Evolutionary conservation across 495 filamentous ascomycete species (phyloP).

Genomic region (Neurospora terricola): DNA sequence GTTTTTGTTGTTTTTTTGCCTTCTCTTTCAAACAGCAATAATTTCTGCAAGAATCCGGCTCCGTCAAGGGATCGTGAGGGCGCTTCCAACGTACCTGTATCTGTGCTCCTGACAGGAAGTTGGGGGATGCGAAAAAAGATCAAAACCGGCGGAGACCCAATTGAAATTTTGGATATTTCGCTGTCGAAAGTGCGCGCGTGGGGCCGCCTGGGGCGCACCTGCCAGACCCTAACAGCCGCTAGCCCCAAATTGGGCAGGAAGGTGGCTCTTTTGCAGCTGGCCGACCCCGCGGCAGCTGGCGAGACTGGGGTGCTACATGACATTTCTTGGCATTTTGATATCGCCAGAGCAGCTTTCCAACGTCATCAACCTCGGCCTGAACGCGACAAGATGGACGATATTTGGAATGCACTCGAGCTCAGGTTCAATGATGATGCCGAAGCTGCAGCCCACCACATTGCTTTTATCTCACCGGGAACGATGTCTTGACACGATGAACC

Average conservation of each 20-base stretch:
- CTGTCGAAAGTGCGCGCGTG: constrained; percentile 20
- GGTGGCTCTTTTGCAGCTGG: constrained; percentile 8
- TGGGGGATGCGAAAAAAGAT: constrained; percentile 20
- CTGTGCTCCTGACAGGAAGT: constrained; percentile 17
- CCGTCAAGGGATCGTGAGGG: not conserved
- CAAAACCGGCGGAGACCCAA: constrained; percentile 20
- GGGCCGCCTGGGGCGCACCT: constrained; percentile 11
- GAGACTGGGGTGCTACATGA: not conserved
- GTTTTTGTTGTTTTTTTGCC: not conserved
- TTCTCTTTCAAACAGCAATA: not conserved
- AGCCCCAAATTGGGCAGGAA: constrained; percentile 5
- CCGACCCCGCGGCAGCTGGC: not conserved
- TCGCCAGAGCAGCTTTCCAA: not conserved
- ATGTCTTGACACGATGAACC: not conserved
- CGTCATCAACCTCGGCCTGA: not conserved
- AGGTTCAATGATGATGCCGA: not conserved
- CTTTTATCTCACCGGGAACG: not conserved
- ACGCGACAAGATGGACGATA: not conserved
- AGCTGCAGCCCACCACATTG: not conserved
- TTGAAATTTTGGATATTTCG: constrained; percentile 27
- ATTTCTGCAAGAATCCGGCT: not conserved
- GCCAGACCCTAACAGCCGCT: constrained; percentile 22
- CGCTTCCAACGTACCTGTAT: constrained; percentile 3
- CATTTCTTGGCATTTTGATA: not conserved
- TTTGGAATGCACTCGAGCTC: not conserved